Base-by-base conservation (phyloP, 2,329 filamentous ascomycete species). In the Pseudohalonectria lignicola region DNA sequence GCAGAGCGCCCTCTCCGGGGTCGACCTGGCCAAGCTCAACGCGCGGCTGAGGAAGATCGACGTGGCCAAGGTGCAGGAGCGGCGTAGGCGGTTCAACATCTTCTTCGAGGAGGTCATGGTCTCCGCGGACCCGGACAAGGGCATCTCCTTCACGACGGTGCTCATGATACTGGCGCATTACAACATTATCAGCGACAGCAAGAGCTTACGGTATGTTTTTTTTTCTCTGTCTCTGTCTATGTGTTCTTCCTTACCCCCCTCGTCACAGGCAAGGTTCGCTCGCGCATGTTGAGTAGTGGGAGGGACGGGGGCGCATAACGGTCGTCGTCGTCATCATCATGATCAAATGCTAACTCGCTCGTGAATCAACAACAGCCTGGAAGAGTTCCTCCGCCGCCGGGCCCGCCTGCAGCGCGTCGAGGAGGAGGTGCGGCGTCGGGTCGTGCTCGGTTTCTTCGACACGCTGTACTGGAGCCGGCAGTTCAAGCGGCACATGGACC, bases 61-160 rank as follows among this genome's bases (percentile, higher is more conserved):
- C 25, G 66, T 88, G 1, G 60, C 65, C 13, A 77, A 80, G 45
- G 86, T 96, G 39, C 81, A 82, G 41, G 70, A 76, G 48, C 74
- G 86, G 43, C 74, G 92, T 31, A 71, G 76, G 40, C 79, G 82
- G 31, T 90, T 93, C 67, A 94, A 94, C 49, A 73, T 82, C n/a
- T 98, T 98, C 59, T 98, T 86, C 53, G 88, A 96, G 59, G 93
- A 98, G 62, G 84, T 96, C 16, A 76, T 96, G 58, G 86, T 95
- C 5, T 90, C 87, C 4, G 86, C 88, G 4, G 88, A 98, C 56
- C 83, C 82, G 1, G 86, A 93, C 51, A 75, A 76, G 44, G 92
- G 92, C 34, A 93, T 98, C 42, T 82, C 85, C 1, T 98, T 98
- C 57, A 92, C 86, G 3, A 81, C 82, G 6, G 82, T 95, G 17